phyloP scores from a whole-genome alignment of 495 filamentous ascomycete genomes.

The Eremomyces bilateralis region DNA sequence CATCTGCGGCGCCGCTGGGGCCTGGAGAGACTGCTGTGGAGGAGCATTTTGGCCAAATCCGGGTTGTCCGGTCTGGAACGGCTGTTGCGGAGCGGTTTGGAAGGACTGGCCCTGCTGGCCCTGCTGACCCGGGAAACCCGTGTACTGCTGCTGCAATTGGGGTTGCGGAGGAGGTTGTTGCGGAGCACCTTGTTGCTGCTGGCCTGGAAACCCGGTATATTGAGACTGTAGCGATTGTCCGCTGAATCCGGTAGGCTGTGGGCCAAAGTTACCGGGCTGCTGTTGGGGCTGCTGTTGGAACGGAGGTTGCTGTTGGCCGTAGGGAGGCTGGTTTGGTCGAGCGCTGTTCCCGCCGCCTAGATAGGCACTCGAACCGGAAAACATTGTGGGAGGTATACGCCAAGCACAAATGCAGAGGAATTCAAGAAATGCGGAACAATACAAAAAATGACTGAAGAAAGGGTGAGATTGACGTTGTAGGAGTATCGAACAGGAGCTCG shows the following conservation, averaged over 20 bases:
- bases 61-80: constrained; percentile 18
- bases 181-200: constrained; percentile 34
- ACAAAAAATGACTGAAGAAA: too few species aligned
- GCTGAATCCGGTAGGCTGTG: constrained; percentile 23
- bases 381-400: constrained; percentile 39
- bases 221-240: constrained; percentile 22
- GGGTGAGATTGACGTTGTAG: too few species aligned
- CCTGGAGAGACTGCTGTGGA: constrained; percentile 25
- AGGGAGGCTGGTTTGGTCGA: constrained; percentile 49
- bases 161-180: constrained; percentile 33
- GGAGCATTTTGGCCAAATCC: neutral
- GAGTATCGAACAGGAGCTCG: too few species aligned
- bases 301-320: constrained; percentile 31
- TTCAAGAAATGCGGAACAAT: too few species aligned
- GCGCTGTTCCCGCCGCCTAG: constrained; percentile 53
- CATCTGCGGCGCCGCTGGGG: constrained; percentile 11
- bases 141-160: constrained; percentile 34
- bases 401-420: too few species aligned
- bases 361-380: constrained; percentile 68
- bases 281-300: constrained; percentile 24
- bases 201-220: constrained; percentile 30
- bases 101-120: constrained; percentile 22
- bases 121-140: constrained; percentile 30
- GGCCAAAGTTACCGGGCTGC: constrained; percentile 21
- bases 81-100: constrained; percentile 21